These are phyloP conservation scores for Hortaea sp. DNA, from an alignment of 2,329 filamentous ascomycete species.

Conservation along the genomic window DNA sequence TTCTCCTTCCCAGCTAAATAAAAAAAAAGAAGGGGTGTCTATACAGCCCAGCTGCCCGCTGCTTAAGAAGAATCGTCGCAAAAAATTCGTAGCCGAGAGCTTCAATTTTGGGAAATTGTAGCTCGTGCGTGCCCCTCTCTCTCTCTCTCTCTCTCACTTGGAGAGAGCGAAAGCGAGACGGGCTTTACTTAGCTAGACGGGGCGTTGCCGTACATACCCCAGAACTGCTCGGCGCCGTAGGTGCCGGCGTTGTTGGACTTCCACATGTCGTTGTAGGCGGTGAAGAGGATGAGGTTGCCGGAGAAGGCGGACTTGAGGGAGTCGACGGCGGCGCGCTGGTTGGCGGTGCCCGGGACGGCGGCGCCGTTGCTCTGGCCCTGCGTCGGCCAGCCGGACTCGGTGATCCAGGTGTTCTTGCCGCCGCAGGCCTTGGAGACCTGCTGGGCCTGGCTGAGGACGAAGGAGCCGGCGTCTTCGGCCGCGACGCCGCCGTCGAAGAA, in stretches of 20 bases:
- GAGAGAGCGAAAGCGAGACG: too few relatives aligned
- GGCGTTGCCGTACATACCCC: slow-evolving; percentile 44
- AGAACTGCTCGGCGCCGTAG: slow-evolving; percentile 65
- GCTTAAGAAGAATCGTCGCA: too few relatives aligned
- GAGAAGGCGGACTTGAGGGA: slow-evolving; percentile 54
- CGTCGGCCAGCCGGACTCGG: slow-evolving; percentile 78
- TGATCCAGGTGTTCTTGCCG: slow-evolving; percentile 58
- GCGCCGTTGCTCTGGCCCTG: slow-evolving; percentile 53
- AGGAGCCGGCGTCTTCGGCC: slow-evolving; percentile 55
- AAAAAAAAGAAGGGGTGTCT: too few relatives aligned
- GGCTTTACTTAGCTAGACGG: slow-evolving; percentile 5
- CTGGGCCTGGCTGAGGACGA: slow-evolving; percentile 49
- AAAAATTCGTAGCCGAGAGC: too few relatives aligned
- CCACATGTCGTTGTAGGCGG: slow-evolving; percentile 71
- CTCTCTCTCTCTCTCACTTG: too few relatives aligned
- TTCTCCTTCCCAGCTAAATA: too few relatives aligned
- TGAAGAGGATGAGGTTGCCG: slow-evolving; percentile 59
- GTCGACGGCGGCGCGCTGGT: slow-evolving; percentile 56
- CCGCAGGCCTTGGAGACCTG: slow-evolving; percentile 39
- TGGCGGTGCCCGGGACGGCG: slow-evolving; percentile 57
- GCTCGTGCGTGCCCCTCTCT: too few relatives aligned
- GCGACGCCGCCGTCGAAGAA: slow-evolving; percentile 63
- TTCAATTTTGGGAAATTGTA: too few relatives aligned
- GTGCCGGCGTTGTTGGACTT: slow-evolving; percentile 55
- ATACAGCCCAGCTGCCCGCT: too few relatives aligned